Conservation (phyloP, 768 basidiomycete genomes). For the Podaxis rugospora region DNA sequence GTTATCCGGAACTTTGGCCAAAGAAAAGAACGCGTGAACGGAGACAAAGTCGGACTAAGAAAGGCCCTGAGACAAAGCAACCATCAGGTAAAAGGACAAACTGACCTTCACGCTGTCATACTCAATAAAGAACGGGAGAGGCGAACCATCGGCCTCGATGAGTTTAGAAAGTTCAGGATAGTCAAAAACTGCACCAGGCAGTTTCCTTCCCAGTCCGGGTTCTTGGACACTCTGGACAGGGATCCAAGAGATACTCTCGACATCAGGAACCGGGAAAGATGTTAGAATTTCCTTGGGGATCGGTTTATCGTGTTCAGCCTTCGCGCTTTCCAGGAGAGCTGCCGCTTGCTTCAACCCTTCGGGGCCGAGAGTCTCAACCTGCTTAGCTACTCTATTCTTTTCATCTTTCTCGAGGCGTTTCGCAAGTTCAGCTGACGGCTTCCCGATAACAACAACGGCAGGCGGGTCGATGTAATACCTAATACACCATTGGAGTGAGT, state of each 20-base stretch:
- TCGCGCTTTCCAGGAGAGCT: slow-evolving; percentile 71
- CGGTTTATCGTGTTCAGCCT: slow-evolving; percentile 77
- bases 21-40: slow-evolving; percentile 74
- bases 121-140: slow-evolving; percentile 85
- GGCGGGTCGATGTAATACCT: slow-evolving; percentile 80
- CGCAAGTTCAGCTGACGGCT: slow-evolving; percentile 81
- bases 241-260: slow-evolving; percentile 91
- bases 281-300: slow-evolving; percentile 81
- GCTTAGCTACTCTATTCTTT: slow-evolving; percentile 67
- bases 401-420: slow-evolving; percentile 79
- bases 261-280: slow-evolving; percentile 86
- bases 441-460: slow-evolving; percentile 76
- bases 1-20: slow-evolving; percentile 63
- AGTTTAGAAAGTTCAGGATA: slow-evolving; percentile 51
- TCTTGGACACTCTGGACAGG: slow-evolving; percentile 66
- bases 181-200: slow-evolving; percentile 19
- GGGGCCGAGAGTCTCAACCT: slow-evolving; percentile 67
- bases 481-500: slow-evolving; percentile 1
- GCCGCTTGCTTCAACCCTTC: slow-evolving; percentile 74
- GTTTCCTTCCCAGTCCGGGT: slow-evolving; percentile 42
- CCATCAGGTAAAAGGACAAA: neutral
- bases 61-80: slow-evolving; percentile 4
- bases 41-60: slow-evolving; percentile 88
- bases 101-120: slow-evolving; percentile 88
- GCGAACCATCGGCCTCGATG: slow-evolving; percentile 61